Evolutionary conservation across 1,284 basidiomycete genomes (phyloP).

Genomic region (Melampsora americana): DNA sequence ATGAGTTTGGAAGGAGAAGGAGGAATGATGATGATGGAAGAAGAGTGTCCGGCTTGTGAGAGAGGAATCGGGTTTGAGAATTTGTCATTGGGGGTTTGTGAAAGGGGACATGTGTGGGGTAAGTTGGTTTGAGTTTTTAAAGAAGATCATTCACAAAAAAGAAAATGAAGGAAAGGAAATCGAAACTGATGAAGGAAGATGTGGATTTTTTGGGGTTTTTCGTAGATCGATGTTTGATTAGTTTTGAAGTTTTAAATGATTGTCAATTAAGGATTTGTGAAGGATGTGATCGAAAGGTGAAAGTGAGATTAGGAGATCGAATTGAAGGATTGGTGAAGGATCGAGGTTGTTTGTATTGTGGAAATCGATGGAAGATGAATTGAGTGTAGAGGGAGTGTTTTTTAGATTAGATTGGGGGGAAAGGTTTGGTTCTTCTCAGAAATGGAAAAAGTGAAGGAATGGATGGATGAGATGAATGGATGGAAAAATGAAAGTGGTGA

Average conservation of each 20-base stretch:
- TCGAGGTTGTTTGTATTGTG: conserved; percentile 27
- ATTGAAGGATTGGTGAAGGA: background rate
- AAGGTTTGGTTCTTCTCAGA: too few species aligned
- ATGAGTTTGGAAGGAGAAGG: too few species aligned
- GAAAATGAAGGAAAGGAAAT: too few species aligned
- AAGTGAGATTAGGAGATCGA: too few species aligned
- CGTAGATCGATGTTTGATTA: conserved; percentile 35
- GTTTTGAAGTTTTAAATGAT: conserved; percentile 19
- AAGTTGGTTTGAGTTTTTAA: background rate
- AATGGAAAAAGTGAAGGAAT: too few species aligned
- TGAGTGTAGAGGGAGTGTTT: too few species aligned
- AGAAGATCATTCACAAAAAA: too few species aligned
- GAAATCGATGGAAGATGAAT: conserved; percentile 22
- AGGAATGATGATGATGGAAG: too few species aligned
- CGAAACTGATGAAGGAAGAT: background rate
- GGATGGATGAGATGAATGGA: too few species aligned
- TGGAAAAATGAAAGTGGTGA: too few species aligned
- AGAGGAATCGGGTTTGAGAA: conserved; percentile 16
- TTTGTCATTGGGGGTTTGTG: conserved; percentile 20
- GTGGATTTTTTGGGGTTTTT: background rate
- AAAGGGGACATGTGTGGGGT: conserved; percentile 33
- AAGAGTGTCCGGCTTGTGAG: conserved; percentile 32
- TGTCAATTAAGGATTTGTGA: conserved; percentile 24
- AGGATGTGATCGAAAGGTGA: conserved; percentile 18
- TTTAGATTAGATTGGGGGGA: too few species aligned